A percentile compares a stretch with the other conserved stretches of the same genome.
phyloP scores from a whole-genome alignment of 495 filamentous ascomycete genomes.

The Penicillium malachiteum region DNA sequence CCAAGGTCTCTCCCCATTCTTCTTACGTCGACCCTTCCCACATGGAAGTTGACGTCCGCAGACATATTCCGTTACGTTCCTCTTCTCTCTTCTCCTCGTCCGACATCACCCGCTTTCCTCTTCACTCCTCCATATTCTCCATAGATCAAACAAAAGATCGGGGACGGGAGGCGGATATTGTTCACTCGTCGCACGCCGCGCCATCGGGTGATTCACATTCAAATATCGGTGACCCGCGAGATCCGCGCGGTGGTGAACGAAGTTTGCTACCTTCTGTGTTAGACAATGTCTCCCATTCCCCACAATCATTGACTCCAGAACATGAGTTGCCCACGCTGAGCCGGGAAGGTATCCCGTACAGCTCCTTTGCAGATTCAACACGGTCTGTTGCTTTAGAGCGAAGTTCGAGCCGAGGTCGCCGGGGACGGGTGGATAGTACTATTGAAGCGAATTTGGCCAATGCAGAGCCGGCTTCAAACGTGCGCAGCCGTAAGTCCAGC shows the following conservation, averaged over 20 bases:
- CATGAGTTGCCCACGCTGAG: constrained; percentile 17
- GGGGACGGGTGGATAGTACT: constrained; percentile 68
- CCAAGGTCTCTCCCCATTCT: constrained; percentile 39
- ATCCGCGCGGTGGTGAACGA: constrained; percentile 20
- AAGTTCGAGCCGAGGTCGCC: constrained; percentile 44
- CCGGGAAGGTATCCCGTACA: constrained; percentile 20
- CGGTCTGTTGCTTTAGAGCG: constrained; percentile 27
- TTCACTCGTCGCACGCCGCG: constrained; percentile 16
- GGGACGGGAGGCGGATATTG: constrained; percentile 10
- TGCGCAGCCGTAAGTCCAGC: constrained; percentile 88
- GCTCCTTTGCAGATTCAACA: constrained; percentile 16
- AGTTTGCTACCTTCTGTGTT: constrained; percentile 33
- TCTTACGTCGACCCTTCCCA: constrained; percentile 36
- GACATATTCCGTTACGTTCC: constrained; percentile 35
- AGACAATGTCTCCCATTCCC: constrained; percentile 27
- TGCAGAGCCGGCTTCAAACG: constrained; percentile 67
- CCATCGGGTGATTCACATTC: constrained; percentile 26
- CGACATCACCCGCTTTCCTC: constrained; percentile 23
- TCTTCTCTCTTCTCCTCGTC: constrained; percentile 32
- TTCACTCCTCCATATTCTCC: constrained; percentile 31
- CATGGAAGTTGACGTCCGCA: constrained; percentile 49
- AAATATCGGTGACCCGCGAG: constrained; percentile 17
- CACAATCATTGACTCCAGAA: constrained; percentile 22
- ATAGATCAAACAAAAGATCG: constrained; percentile 25
- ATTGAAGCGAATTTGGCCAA: constrained; percentile 79